Conservation (phyloP, 306 rosid genomes). For the Castanea sativa region DNA sequence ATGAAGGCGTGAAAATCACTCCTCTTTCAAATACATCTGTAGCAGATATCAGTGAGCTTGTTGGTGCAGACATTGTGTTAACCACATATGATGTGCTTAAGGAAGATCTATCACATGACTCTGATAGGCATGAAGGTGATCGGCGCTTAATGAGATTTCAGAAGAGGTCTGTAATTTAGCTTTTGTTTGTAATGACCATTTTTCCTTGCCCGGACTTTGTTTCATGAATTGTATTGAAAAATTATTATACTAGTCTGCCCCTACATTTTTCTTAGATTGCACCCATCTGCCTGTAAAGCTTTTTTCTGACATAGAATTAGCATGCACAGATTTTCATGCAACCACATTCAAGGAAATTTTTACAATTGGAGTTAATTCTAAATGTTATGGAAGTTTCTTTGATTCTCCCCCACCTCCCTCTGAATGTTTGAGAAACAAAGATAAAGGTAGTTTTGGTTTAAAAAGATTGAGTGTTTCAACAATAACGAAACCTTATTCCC, state of each 20-base stretch:
- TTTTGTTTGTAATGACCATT: neutral
- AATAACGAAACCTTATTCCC: neutral
- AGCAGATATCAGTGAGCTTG: slow-evolving; percentile 62
- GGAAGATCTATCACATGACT: slow-evolving; percentile 90
- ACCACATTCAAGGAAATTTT: neutral
- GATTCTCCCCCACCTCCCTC: neutral
- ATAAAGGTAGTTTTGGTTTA: neutral
- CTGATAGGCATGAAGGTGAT: slow-evolving; percentile 92
- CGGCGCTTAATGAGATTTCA: slow-evolving; percentile 84
- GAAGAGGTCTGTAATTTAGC: slow-evolving; percentile 55
- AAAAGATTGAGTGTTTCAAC: neutral
- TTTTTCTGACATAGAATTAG: neutral
- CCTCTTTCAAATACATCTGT: slow-evolving; percentile 54
- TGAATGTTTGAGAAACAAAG: neutral
- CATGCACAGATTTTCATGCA: neutral
- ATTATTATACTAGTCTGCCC: neutral
- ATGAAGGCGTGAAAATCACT: slow-evolving; percentile 77
- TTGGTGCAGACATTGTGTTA: slow-evolving; percentile 74
- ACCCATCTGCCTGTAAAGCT: neutral
- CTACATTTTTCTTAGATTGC: neutral
- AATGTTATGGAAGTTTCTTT: neutral
- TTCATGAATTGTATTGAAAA: neutral
- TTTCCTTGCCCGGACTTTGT: neutral
- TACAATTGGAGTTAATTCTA: neutral
- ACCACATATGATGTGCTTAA: slow-evolving; percentile 93